Base-by-base conservation (phyloP, 257 asterid genomes). In the Avicennia marina region DNA sequence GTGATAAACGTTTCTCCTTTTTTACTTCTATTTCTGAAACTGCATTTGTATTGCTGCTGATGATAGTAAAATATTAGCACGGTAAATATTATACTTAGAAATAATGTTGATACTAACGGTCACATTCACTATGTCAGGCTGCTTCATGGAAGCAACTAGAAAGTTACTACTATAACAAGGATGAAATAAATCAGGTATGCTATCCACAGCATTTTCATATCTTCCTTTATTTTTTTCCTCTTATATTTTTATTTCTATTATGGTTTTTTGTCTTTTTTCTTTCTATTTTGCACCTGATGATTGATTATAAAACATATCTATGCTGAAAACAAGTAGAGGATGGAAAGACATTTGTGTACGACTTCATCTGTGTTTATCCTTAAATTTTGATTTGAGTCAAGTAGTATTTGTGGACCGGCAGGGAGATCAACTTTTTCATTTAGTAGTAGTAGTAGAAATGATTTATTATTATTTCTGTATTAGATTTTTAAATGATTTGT, bases 121-220 rank as follows among this genome's bases (percentile, higher is more conserved):
- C 18, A 24, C 13, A 44, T 68, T 47, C 51, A 19, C 42, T 60
- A 25, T 62, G 49, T 67, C 72, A 91, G 96, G 70, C 84, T 41
- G 68, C 73, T 55, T 71, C 89, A 27, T 78, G 84, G 82, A 77
- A 83, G 74, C 78, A 81, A 54, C 45, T 86, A 40, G 81, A 81
- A 65, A 75, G 83, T 66, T 91, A 77, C 78, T 76, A 58, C 53
- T 83, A 80, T 62, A 88, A 85, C 84, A 85, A 85, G 78, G 97
- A 89, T 65, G 99, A 93, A 74, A 86, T 93, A 67, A 89, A 93
- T 64, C 97, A 86, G 99, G 95, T 93, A 63, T 21, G 69, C 7
- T 22, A 40, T 62, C 58, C 41, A 25, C 34, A 57, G 34, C 31
- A 50, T 36, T 50, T 53, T 63, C 47, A n/a, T n/a, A n/a, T n/a